Base-by-base conservation (phyloP, 129 eudicot genomes). In the Scalesia atractyloides region DNA sequence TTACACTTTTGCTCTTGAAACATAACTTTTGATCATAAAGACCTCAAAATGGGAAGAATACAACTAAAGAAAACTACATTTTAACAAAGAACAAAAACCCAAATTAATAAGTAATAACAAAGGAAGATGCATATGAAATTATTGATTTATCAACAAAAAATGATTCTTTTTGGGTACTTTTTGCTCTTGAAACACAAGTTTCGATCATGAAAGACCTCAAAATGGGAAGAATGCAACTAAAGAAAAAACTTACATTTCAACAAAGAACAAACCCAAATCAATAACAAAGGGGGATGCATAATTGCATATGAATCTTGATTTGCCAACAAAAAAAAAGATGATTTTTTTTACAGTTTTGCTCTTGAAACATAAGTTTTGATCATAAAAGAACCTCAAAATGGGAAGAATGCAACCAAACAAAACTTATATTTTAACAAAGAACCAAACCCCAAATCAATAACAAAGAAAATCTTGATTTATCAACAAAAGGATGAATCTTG, bases 351-450 rank as follows among this genome's bases (percentile, higher is more conserved):
- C n/a, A n/a, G 26, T n/a, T n/a, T n/a, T n/a, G 15, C 53, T 2
- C 13, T 58, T 11, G 39, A 58, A 73, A 60, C 77, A 73, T 34
- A 60, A 43, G 34, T 30, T 30, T 30, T 30, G 34, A 30, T 30
- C 34, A 30, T 30, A 4, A 20, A 82, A 33, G 39, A 34, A 34
- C 58, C 61, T 50, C 15, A 77, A 68, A 66, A 59, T 66, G 39
- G 46, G 22, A 65, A 68, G 11, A 74, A 15, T 14, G 22, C 53
- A 37, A 17, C 17, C 3, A 30, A 30, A 30, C 0, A 30, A 30
- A 3, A 1, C 34, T 26, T 30, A 30, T 4, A 30, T 30, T 30
- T 30, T 0, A 30, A 30, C 34, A 30, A 30, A 26, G 33, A 26
- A 26, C 33, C 1, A 30, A 6, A 7, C 46, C 46, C 46, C 46